Base-by-base conservation (phyloP, 192 early-diverging fungal genomes). In the Backusella tarrabulga region DNA sequence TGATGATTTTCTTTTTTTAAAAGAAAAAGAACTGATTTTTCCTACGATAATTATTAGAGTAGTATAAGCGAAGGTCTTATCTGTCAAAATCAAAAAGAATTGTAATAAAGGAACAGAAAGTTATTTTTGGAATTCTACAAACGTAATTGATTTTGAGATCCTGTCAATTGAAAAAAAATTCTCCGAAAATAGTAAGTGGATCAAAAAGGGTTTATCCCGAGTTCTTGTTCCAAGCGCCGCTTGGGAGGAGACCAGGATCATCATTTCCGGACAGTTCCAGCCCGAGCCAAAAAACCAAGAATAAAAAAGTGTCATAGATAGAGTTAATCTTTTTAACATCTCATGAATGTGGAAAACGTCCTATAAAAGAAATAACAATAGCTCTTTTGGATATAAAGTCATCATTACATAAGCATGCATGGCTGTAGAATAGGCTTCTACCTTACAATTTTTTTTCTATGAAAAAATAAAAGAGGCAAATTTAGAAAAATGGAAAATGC, bases 111-210 rank as follows among this genome's bases (percentile, higher is more conserved):
- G 23, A 29, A 63, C 29, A 29, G 11, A 60, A 60, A 12, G 56
- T 29, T 63, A 63, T 63, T 63, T 56, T 63, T 63, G 56, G 56
- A 63, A 63, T 23, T 63, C 56, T 1, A 26, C 26, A 63, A 23
- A 23, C 11, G n/a, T 60, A 23, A 26, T 54, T n/a, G 17, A 8
- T 4, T 60, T 60, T 60, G n/a, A 3, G 54, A 26, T 21, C 21
- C 7, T 29, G 21, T 26, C 56, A 63, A 63, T 14, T 63, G 46
- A 14, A 26, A 60, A 4, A 29, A 11, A 14, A 11, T 63, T 63
- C 56, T 63, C 56, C 56, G 56, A 63, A 32, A 63, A 63, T 63
- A 63, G 56, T 63, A 63, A 14, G 23, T 63, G 26, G 56, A 63
- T 63, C 56, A 63, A 26, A 32, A 29, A 63, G 12, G 9, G 56